Evolutionary conservation across 768 basidiomycete genomes (phyloP).

Genomic region (Leccinum sublutescens): DNA sequence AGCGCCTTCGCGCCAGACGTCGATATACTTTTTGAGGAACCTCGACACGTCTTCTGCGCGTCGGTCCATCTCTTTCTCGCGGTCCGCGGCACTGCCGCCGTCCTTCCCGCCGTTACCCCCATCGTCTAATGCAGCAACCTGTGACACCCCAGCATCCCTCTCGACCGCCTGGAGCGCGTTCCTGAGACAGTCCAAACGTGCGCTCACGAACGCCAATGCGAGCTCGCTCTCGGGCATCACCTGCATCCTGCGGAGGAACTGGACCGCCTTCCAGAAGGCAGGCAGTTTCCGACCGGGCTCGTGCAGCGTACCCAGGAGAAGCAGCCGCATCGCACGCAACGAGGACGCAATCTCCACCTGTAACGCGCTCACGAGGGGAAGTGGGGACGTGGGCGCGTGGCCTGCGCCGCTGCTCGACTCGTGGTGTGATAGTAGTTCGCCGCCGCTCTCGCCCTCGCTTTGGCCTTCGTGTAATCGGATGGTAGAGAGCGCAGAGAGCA

Average conservation of each 20-base stretch:
- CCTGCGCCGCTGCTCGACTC: conserved; percentile 39
- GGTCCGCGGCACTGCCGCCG: conserved; percentile 26
- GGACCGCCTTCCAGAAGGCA: conserved; percentile 85
- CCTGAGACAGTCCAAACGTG: conserved; percentile 63
- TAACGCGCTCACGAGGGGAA: conserved; percentile 45
- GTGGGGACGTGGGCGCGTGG: conserved; percentile 3
- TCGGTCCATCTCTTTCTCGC: conserved; percentile 49
- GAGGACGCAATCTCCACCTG: conserved; percentile 67
- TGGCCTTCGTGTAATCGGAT: conserved; percentile 31
- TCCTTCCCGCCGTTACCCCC: conserved; percentile 4
- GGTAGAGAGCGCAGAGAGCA: conserved; percentile 40
- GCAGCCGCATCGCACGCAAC: conserved; percentile 64
- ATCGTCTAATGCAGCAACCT: conserved; percentile 9
- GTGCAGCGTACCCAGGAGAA: conserved; percentile 74
- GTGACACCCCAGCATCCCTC: conserved; percentile 40
- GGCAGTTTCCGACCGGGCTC: conserved; percentile 85
- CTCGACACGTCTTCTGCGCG: conserved; percentile 71
- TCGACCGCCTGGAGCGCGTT: conserved; percentile 54
- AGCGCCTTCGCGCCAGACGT: conserved; percentile 87
- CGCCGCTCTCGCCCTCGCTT: background rate
- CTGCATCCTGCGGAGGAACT: conserved; percentile 82
- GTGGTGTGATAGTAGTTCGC: conserved; percentile 32
- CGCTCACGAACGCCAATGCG: conserved; percentile 81
- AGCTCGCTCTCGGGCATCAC: conserved; percentile 71
- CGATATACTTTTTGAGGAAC: conserved; percentile 84